Base-by-base conservation (phyloP, 1,284 basidiomycete genomes). In the Fomitiporia mediterranea region DNA sequence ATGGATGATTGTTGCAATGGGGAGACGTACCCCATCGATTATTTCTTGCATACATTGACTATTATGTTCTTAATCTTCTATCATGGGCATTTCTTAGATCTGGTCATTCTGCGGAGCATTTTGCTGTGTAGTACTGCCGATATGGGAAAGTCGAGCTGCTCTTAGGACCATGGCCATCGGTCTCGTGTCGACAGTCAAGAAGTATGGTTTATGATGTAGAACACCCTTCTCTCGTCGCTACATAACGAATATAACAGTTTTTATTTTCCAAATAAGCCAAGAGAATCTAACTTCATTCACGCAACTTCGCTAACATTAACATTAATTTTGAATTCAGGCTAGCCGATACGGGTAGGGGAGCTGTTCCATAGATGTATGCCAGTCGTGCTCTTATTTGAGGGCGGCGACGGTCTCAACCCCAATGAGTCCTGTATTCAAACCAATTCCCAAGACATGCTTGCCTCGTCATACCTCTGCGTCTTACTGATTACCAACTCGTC, bases 1-100 rank as follows among this genome's bases (percentile, higher is more conserved):
- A 62, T 81, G 79, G 79, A 70, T 76, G 34, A 72, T 73, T 1
- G 72, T 75, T 34, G 72, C 74, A 17, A 77, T 80, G 76, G 57
- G 78, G 58, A 60, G 70, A 64, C 6, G 13, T 19, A 38, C 46
- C 25, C n/a, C 51, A 28, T 40, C 17, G n/a, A 8, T 15, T 23
- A 58, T 60, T 48, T 37, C 21, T 19, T 34, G 21, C 51, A 38
- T 17, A 56, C 19, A 34, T 21, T 13, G 21, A 49, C 34, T 32
- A 46, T 47, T 47, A 19, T 8, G 11, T 21, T 43, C 17, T 21
- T 43, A 19, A 43, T 43, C 17, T 23, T 43, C 13, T 25, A 9
- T 6, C 15, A 11, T 37, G 17, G 4, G 35, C 15, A 21, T 38
- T 6, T 49, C 13, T 37, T 74, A 77, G 50, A 73, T 77, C 37